These are phyloP conservation scores for Selaginella moellendorffii DNA, from an alignment of 75 land plant genomes.

Conservation along the genomic window DNA sequence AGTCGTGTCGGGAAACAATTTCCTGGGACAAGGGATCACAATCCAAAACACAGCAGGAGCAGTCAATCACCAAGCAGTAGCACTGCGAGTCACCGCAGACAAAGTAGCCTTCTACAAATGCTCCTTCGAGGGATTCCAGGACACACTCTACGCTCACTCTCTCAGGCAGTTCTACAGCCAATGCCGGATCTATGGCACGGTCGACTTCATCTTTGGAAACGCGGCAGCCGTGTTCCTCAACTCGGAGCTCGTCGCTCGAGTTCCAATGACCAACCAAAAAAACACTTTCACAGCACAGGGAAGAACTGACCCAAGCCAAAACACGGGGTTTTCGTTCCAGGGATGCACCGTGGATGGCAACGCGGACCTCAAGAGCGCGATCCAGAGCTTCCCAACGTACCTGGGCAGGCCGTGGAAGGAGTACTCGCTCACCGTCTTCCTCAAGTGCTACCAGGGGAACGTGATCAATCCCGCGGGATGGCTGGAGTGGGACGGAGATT, in stretches of 20 bases:
- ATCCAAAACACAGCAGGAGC: conserved; percentile 37
- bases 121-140: conserved; percentile 23
- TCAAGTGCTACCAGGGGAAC: not conserved
- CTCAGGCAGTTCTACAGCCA: conserved; percentile 13
- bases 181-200: conserved; percentile 22
- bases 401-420: conserved; percentile 32
- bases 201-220: conserved; percentile 31
- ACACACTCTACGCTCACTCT: conserved; percentile 20
- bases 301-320: conserved; percentile 23
- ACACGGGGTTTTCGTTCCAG: conserved; percentile 25
- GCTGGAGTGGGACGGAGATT: conserved; percentile 8
- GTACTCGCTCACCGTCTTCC: not conserved
- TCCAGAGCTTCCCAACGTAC: not conserved
- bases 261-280: conserved; percentile 11
- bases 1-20: conserved; percentile 5
- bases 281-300: conserved; percentile 27
- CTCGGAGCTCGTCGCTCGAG: conserved; percentile 10
- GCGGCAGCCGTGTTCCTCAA: conserved; percentile 8
- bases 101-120: conserved; percentile 15
- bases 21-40: conserved; percentile 18
- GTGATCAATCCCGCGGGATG: not conserved
- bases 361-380: not conserved
- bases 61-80: conserved; percentile 27
- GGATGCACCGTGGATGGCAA: conserved; percentile 1
- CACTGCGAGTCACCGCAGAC: conserved; percentile 15